A percentile compares a stretch with the other conserved stretches of the same genome.
Conservation (phyloP, 371 early-diverging fungal genomes). For the Thermomucor indicae-seudaticae region DNA sequence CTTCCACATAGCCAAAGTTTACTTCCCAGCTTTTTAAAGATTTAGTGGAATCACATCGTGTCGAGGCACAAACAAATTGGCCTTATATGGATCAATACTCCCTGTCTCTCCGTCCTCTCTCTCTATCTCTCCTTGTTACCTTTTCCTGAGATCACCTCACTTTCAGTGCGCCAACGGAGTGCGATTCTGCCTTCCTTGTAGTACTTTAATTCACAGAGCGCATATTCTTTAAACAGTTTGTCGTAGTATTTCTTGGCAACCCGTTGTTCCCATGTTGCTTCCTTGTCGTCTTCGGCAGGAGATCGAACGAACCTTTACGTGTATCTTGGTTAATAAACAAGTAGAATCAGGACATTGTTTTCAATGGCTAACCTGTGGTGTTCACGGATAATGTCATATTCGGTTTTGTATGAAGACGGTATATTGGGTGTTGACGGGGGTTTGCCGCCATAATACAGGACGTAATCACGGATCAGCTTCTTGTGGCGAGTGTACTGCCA, state of each 20-base stretch:
- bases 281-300: constrained; percentile 31
- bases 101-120: neutral
- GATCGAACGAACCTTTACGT: constrained; percentile 36
- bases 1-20: constrained; percentile 78
- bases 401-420: constrained; percentile 46
- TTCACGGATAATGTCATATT: constrained; percentile 50
- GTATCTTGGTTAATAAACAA: constrained; percentile 29
- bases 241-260: constrained; percentile 86
- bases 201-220: constrained; percentile 69
- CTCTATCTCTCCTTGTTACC: constrained; percentile 31
- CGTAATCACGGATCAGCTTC: constrained; percentile 50
- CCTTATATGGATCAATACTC: constrained; percentile 21
- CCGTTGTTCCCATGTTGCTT: constrained; percentile 70
- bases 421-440: neutral
- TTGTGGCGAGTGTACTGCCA: constrained; percentile 51
- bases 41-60: constrained; percentile 43
- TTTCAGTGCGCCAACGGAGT: constrained; percentile 79
- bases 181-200: constrained; percentile 79
- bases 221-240: constrained; percentile 81
- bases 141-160: constrained; percentile 75
- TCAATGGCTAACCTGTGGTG: constrained; percentile 17
- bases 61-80: constrained; percentile 69
- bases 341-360: neutral
- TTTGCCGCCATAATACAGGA: constrained; percentile 23
- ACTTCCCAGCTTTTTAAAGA: constrained; percentile 79